Conservation (phyloP, 2,329 filamentous ascomycete genomes). For the Chalara sp. region DNA sequence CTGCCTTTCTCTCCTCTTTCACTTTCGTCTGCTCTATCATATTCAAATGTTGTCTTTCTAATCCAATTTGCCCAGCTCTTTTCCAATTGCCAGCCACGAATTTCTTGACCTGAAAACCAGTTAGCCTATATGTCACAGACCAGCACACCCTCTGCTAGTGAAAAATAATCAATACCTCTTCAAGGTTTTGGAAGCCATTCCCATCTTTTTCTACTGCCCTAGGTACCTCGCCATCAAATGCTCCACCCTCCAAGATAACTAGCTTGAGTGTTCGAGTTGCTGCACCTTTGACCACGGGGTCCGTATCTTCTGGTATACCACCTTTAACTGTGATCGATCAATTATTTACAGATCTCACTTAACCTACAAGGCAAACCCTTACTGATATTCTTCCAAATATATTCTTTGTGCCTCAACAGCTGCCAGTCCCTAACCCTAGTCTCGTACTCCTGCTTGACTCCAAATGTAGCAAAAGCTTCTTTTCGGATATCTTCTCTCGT, state of each 20-base stretch:
- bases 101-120: background rate
- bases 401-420: constrained; percentile 32
- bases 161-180: constrained; percentile 25
- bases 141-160: background rate
- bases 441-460: constrained; percentile 37
- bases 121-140: background rate
- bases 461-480: constrained; percentile 48
- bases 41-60: constrained; percentile 19
- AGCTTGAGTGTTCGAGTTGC: constrained; percentile 38
- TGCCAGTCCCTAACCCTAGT: constrained; percentile 35
- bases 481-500: constrained; percentile 40
- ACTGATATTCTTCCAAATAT: constrained; percentile 40
- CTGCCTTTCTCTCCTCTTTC: constrained; percentile 6
- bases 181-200: constrained; percentile 38
- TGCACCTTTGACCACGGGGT: constrained; percentile 17
- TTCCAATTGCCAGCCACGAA: constrained; percentile 37
- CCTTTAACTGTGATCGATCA: background rate
- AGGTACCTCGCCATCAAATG: constrained; percentile 30
- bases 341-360: constrained; percentile 3
- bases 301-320: constrained; percentile 2
- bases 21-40: constrained; percentile 10
- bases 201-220: constrained; percentile 24
- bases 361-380: constrained; percentile 28
- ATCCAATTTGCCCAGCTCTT: constrained; percentile 30
- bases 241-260: constrained; percentile 41